Evolutionary conservation across 2,329 filamentous ascomycete species (phyloP).

Genomic region (Aspergillus fijiensis): DNA sequence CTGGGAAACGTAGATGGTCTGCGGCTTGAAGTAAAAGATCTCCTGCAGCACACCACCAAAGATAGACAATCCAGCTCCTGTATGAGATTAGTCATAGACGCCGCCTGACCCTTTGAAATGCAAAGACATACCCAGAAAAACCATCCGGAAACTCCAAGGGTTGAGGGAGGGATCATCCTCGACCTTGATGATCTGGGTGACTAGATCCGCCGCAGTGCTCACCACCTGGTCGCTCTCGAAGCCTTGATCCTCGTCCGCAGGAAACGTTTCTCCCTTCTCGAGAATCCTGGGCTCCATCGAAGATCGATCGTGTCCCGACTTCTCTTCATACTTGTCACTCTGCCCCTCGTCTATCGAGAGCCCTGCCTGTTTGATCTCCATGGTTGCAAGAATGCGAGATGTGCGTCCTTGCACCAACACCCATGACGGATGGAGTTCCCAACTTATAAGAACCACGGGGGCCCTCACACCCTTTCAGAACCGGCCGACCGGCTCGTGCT

Average conservation of each 20-base stretch:
- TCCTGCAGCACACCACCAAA: constrained; percentile 5
- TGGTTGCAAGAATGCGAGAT: background rate
- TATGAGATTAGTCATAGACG: background rate
- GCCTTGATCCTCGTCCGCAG: background rate
- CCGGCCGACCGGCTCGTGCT: background rate
- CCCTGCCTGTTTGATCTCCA: background rate
- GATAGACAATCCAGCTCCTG: constrained; percentile 1
- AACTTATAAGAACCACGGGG: background rate
- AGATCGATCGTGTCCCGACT: background rate
- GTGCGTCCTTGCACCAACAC: background rate
- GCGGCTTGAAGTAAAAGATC: constrained; percentile 7
- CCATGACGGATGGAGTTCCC: background rate
- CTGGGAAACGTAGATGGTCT: constrained; percentile 8
- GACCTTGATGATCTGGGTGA: constrained; percentile 7
- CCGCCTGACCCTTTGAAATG: background rate
- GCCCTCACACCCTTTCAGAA: background rate
- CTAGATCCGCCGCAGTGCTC: constrained; percentile 1
- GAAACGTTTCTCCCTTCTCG: background rate
- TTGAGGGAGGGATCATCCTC: constrained; percentile 1
- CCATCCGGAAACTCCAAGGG: constrained; percentile 5
- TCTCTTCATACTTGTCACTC: background rate
- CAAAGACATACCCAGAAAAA: background rate
- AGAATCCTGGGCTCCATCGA: background rate
- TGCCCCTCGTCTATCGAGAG: background rate
- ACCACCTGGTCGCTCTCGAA: constrained; percentile 1